phyloP scores from a whole-genome alignment of 257 asterid genomes.

The Asclepias syriaca region DNA sequence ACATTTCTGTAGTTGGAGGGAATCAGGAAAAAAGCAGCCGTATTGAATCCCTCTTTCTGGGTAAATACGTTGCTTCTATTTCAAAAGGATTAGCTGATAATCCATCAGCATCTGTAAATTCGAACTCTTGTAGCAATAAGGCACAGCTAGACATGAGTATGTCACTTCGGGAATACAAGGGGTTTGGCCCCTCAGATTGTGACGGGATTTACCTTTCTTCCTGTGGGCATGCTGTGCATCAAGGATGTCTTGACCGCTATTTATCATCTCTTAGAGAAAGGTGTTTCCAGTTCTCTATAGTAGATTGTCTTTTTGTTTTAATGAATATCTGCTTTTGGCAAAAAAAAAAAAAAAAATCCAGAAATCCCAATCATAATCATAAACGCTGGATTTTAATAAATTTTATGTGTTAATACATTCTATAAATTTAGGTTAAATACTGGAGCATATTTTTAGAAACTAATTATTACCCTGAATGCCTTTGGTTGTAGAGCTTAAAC shows the following conservation, averaged over 20 bases:
- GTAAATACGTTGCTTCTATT: conserved; percentile 70
- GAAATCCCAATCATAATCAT: neutral
- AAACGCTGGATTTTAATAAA: too few species aligned
- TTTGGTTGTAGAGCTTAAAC: neutral
- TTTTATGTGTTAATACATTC: too few species aligned
- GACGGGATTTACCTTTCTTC: conserved; percentile 87
- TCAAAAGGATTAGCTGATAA: conserved; percentile 51
- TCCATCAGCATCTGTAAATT: conserved; percentile 55
- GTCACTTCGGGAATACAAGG: conserved; percentile 40
- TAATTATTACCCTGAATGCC: neutral
- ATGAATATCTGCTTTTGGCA: neutral
- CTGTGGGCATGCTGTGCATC: conserved; percentile 99
- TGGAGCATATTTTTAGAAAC: neutral
- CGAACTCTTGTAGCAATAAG: conserved; percentile 29
- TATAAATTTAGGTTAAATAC: neutral
- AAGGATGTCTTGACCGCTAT: conserved; percentile 92
- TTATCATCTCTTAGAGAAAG: conserved; percentile 86
- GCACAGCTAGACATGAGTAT: conserved; percentile 32
- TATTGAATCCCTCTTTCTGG: conserved; percentile 58
- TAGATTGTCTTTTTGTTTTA: neutral
- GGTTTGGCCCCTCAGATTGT: conserved; percentile 59
- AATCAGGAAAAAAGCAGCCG: conserved; percentile 27
- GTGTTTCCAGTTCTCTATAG: conserved; percentile 25
- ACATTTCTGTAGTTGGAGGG: conserved; percentile 29
- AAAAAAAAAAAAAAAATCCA: neutral